Evolutionary conservation across 2,329 filamentous ascomycete species (phyloP), one percentile per base, ranked within the genome.

Genomic region (Scleromitrula shiraiana): DNA sequence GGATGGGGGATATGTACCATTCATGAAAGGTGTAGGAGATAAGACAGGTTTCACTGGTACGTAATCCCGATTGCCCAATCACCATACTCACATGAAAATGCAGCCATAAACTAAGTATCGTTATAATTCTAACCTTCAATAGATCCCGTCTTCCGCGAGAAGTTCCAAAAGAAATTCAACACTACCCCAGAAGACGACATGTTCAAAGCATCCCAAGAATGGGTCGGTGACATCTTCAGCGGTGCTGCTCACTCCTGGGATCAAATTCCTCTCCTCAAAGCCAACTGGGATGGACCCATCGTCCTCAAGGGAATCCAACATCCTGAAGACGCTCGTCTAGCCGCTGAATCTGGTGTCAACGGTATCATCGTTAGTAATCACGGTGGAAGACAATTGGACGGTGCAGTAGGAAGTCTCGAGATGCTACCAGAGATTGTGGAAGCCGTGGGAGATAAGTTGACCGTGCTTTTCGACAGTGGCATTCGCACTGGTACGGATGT

Each of bases 221-320:
- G 78, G 78, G 66, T 72, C 23, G 60, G 64, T 27, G 69, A 72
- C 43, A 68, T 74, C 10, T 80, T 79, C 51, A 71, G 74, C 1
- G 72, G 75, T 0, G 64, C 64, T 12, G 69, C 71, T 36, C 77
- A 78, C 55, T 68, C 69, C 0, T 86, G 82, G 83, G 74, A 78
- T 2, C 70, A 86, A 30, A 62, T 86, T 29, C 67, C 68, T n/a
- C 67, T 77, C 40, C 59, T 86, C 52, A 70, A 74, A 53, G 67
- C 74, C 56, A 62, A 80, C 50, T 85, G 81, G 78, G 70, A 77
- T 51, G 80, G 80, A 0, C 78, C 80, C 0, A 77, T 88, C 44
- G 73, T 78, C 52, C 68, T 79, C 29, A 83, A 83, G 62, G 80
- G 78, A 0, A 77, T 78, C 15, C 67, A 59, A 46, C 69, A 69